Conservation (phyloP, 176 grass and related monocot species). For the Avena eriantha region DNA sequence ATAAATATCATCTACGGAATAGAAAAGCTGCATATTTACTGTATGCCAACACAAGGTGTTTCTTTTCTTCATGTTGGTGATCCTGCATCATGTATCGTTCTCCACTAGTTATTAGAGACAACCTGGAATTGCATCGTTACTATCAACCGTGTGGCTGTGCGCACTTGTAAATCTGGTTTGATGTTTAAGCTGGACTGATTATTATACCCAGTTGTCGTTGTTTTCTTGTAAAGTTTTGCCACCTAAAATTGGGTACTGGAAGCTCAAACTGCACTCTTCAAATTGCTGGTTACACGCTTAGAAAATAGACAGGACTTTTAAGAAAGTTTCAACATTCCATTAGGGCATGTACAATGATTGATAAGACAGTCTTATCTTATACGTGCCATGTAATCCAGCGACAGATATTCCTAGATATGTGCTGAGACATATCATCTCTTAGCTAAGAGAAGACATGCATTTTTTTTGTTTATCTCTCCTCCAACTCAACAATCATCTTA, state of each 20-base stretch:
- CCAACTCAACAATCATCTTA: no score
- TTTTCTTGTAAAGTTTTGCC: background rate
- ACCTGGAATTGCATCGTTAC: constrained; percentile 14
- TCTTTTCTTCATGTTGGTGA: constrained; percentile 19
- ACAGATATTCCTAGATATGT: no score
- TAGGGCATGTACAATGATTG: no score
- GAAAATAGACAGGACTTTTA: no score
- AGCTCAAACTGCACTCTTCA: background rate
- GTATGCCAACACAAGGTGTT: background rate
- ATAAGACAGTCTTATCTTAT: no score
- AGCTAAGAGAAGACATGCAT: no score
- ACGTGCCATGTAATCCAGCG: no score
- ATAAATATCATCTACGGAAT: constrained; percentile 12
- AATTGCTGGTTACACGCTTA: no score
- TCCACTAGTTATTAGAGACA: constrained; percentile 39
- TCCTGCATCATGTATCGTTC: constrained; percentile 28
- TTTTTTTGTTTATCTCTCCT: no score
- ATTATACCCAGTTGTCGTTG: background rate
- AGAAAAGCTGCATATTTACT: constrained; percentile 10
- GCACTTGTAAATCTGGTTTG: constrained; percentile 36
- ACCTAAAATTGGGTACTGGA: background rate
- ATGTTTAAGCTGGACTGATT: background rate
- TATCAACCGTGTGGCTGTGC: background rate
- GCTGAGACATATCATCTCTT: no score
- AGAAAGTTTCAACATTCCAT: no score